phyloP scores from a whole-genome alignment of 2,329 filamentous ascomycete species.

The Penicillium fuscoglaucum region DNA sequence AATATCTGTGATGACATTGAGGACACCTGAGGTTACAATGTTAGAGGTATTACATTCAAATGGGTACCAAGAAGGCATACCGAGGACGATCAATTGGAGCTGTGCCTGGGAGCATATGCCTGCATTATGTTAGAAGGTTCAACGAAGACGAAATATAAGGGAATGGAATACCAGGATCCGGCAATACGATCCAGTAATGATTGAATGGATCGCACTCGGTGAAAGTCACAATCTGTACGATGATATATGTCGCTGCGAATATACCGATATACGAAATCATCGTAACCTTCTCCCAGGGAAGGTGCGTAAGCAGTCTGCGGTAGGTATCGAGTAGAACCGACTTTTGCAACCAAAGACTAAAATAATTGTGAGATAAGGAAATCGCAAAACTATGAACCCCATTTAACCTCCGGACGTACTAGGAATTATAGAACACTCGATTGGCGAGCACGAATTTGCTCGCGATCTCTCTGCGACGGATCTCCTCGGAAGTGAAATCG shows the following conservation, averaged over 20 bases:
- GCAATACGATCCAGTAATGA: slow-evolving; percentile 20
- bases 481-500: slow-evolving; percentile 32
- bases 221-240: slow-evolving; percentile 19
- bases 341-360: slow-evolving; percentile 22
- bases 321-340: slow-evolving; percentile 20
- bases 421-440: slow-evolving; percentile 37
- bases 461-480: slow-evolving; percentile 37
- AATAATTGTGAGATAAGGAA: slow-evolving; percentile 5
- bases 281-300: slow-evolving; percentile 18
- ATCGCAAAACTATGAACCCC: background rate
- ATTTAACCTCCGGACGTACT: slow-evolving; percentile 28
- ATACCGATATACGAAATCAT: slow-evolving; percentile 12
- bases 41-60: background rate
- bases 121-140: slow-evolving; percentile 2
- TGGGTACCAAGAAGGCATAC: background rate
- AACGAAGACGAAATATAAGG: background rate
- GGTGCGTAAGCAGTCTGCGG: slow-evolving; percentile 13
- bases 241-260: slow-evolving; percentile 16
- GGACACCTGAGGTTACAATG: slow-evolving; percentile 1
- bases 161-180: slow-evolving; percentile 15
- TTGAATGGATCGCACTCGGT: slow-evolving; percentile 19
- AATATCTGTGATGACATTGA: slow-evolving; percentile 17
- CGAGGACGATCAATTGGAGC: slow-evolving; percentile 19
- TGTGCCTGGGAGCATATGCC: slow-evolving; percentile 16
- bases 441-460: slow-evolving; percentile 38